Percentiles rank a stretch among this genome's conserved stretches.
Conservation (phyloP, 352 stramenopile species). For the Pythium guiyangense region DNA sequence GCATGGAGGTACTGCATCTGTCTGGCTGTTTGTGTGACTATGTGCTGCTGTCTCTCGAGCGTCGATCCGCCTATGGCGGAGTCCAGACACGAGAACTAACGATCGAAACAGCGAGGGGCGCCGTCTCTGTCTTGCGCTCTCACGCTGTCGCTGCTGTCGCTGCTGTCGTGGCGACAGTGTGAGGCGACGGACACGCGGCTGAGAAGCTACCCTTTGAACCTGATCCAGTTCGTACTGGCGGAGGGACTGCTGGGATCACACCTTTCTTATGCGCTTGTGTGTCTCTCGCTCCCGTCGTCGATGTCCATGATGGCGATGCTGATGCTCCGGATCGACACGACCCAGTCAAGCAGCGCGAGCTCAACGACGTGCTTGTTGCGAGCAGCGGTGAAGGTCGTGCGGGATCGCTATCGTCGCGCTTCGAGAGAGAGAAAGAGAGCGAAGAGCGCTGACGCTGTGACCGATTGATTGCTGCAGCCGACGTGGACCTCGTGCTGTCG, state of each 20-base stretch:
- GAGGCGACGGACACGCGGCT: conserved; percentile 25
- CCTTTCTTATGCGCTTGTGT: conserved; percentile 23
- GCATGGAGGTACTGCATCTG: conserved; percentile 17
- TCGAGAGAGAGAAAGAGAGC: neutral
- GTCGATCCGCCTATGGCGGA: too few species aligned
- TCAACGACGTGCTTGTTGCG: too few species aligned
- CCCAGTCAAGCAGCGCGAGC: too few species aligned
- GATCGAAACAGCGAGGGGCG: conserved; percentile 45
- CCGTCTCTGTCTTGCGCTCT: conserved; percentile 22
- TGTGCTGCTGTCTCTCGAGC: neutral
- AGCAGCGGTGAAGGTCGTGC: too few species aligned
- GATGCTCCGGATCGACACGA: too few species aligned
- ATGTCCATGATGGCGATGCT: neutral
- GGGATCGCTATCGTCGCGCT: too few species aligned
- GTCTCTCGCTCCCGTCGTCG: conserved; percentile 1
- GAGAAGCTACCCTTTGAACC: conserved; percentile 61
- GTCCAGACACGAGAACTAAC: conserved; percentile 13
- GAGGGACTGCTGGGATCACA: conserved; percentile 43
- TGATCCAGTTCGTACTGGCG: conserved; percentile 64
- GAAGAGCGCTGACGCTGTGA: too few species aligned
- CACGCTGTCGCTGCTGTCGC: too few species aligned
- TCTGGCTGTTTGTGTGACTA: conserved; percentile 1
- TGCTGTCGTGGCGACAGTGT: neutral
- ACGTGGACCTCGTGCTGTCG: conserved; percentile 14
- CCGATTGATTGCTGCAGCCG: conserved; percentile 1